Conservation (phyloP, 202 grass and related monocot genomes). For the Bolboschoenoplectus hybrid region DNA sequence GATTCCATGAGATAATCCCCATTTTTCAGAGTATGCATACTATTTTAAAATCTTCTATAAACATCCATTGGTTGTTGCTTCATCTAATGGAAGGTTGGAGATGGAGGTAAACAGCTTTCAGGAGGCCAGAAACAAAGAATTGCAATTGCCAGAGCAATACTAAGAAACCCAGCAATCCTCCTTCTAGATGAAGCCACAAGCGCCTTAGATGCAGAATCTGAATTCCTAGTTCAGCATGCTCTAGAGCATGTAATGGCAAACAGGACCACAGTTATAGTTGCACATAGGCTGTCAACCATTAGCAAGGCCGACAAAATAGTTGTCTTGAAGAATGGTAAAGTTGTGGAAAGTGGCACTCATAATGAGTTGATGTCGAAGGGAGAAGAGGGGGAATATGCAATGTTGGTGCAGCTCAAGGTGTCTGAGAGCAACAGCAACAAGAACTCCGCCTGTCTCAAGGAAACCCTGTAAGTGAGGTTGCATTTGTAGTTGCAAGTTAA, state of each 20-base stretch:
- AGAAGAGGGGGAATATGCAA: conserved; percentile 48
- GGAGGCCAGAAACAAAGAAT: conserved; percentile 85
- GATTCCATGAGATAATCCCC: background rate
- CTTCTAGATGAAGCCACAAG: conserved; percentile 78
- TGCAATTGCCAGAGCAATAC: conserved; percentile 70
- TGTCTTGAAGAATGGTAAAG: conserved; percentile 54
- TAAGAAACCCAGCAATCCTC: conserved; percentile 65
- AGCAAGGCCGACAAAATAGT: conserved; percentile 71
- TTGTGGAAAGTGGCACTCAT: conserved; percentile 81
- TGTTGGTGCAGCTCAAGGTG: conserved; percentile 43
- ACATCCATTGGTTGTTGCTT: background rate
- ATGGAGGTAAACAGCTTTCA: conserved; percentile 67
- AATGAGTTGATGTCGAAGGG: conserved; percentile 47
- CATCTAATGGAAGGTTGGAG: conserved; percentile 56
- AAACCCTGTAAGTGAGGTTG: conserved; percentile 40
- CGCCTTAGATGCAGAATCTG: conserved; percentile 70
- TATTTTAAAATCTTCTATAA: background rate
- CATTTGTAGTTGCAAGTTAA: background rate
- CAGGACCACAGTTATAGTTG: conserved; percentile 64
- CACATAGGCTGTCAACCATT: conserved; percentile 64
- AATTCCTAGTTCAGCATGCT: conserved; percentile 67
- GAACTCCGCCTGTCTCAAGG: conserved; percentile 33
- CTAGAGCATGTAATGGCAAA: conserved; percentile 62
- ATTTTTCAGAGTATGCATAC: background rate
- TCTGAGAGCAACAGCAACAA: conserved; percentile 30